Evolutionary conservation across 73 alveolate species (phyloP).

Genomic region (Symbiodinium pilosum): DNA sequence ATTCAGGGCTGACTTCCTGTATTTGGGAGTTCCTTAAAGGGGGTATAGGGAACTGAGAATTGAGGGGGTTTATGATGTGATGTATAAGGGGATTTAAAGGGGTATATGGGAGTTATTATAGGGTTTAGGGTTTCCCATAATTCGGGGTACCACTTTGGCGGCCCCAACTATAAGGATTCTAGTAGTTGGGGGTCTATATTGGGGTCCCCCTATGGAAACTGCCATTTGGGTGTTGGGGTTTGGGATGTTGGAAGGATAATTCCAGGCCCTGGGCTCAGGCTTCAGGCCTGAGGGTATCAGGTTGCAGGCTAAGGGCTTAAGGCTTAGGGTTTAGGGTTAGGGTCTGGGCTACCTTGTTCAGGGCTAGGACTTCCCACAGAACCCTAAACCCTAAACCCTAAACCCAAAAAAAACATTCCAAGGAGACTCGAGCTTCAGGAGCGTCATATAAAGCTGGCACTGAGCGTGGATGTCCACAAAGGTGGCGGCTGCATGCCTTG

Average conservation of each 20-base stretch:
- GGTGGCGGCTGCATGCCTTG: slow-evolving; percentile 1
- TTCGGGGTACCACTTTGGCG: too few species aligned
- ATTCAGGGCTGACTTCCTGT: slow-evolving; percentile 49
- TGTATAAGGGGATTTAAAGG: too few species aligned
- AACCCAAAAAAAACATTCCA: not conserved
- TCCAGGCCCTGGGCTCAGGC: not conserved
- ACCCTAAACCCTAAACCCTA: not conserved
- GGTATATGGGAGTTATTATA: too few species aligned
- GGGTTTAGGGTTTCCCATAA: too few species aligned
- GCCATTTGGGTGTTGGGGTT: not conserved
- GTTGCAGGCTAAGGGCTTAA: not conserved
- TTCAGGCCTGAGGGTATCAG: not conserved
- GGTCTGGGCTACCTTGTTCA: too few species aligned
- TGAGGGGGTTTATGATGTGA: too few species aligned
- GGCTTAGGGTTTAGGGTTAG: not conserved
- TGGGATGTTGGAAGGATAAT: not conserved
- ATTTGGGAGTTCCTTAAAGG: too few species aligned
- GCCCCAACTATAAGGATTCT: too few species aligned
- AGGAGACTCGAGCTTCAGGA: not conserved
- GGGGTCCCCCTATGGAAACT: not conserved
- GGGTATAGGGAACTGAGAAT: too few species aligned
- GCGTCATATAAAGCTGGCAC: slow-evolving; percentile 26
- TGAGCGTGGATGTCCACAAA: slow-evolving; percentile 70
- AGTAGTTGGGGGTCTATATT: not conserved
- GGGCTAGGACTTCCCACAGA: not conserved